A percentile compares a stretch with the other conserved stretches of the same genome.
These are phyloP conservation scores for Xerophyta viscosa DNA, from an alignment of 106 monocot genomes.

Conservation along the genomic window DNA sequence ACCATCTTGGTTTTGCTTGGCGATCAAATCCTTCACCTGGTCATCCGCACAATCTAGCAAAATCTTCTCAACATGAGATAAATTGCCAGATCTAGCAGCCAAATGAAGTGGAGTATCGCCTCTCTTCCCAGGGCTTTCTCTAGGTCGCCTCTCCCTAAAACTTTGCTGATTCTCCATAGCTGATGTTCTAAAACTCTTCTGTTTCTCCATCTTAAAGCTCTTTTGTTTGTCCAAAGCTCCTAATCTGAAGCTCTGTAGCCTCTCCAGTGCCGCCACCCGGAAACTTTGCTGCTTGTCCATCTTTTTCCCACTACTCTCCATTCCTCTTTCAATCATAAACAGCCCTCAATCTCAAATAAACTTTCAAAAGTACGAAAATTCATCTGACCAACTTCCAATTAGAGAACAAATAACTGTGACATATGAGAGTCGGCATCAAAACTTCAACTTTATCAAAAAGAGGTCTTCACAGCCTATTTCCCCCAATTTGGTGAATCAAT, in stretches of 20 bases:
- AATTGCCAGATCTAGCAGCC: slow-evolving; percentile 19
- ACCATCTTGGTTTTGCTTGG: slow-evolving; percentile 33
- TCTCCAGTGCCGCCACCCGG: slow-evolving; percentile 6
- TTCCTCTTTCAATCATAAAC: background rate
- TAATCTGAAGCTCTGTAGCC: background rate
- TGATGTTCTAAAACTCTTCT: slow-evolving; percentile 7
- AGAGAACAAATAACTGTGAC: too few species aligned
- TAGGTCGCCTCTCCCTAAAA: slow-evolving; percentile 10
- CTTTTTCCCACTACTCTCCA: background rate
- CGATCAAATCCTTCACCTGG: slow-evolving; percentile 25
- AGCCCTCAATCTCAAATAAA: too few species aligned
- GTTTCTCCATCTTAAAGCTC: slow-evolving; percentile 18
- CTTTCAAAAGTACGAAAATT: too few species aligned
- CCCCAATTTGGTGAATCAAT: too few species aligned
- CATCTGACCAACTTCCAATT: too few species aligned
- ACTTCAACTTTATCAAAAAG: too few species aligned
- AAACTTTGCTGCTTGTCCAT: slow-evolving; percentile 35
- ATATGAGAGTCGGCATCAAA: too few species aligned
- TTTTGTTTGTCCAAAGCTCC: slow-evolving; percentile 10
- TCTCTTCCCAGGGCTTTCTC: slow-evolving; percentile 14
- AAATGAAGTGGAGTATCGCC: slow-evolving; percentile 24
- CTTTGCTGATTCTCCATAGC: slow-evolving; percentile 9
- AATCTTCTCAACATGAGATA: slow-evolving; percentile 13
- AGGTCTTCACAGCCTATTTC: too few species aligned
- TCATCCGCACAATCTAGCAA: slow-evolving; percentile 12